Conservation (phyloP, 306 rosid species). For the Bauhinia variegata region DNA sequence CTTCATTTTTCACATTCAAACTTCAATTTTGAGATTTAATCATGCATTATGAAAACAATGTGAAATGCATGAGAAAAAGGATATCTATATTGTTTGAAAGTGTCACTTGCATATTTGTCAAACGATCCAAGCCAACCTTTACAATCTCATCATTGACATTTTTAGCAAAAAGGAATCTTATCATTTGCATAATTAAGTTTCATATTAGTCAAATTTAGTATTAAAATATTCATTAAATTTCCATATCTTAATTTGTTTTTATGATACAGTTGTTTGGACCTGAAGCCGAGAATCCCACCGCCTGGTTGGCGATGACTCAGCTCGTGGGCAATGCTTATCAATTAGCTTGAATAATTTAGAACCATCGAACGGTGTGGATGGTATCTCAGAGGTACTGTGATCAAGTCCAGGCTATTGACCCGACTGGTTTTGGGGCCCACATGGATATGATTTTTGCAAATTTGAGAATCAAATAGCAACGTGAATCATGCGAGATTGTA, state of each 20-base stretch:
- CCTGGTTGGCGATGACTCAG: slow-evolving; percentile 2
- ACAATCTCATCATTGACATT: no score
- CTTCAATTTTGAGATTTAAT: no score
- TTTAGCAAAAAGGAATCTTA: no score
- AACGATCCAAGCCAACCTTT: no score
- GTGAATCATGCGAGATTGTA: slow-evolving; percentile 35
- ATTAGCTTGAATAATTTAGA: background rate
- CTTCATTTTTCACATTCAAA: no score
- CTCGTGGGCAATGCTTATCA: slow-evolving; percentile 10
- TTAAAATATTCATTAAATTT: background rate
- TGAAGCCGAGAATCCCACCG: no score
- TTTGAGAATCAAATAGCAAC: background rate
- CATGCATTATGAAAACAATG: no score
- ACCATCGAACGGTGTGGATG: slow-evolving; percentile 28
- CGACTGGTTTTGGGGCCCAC: background rate
- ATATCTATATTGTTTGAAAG: no score
- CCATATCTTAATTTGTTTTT: no score
- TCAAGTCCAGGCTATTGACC: slow-evolving; percentile 30
- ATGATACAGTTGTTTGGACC: no score
- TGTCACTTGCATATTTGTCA: no score
- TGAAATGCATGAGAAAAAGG: no score
- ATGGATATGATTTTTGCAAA: background rate
- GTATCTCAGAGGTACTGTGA: background rate
- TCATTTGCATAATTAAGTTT: slow-evolving; percentile 1
- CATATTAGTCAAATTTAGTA: background rate